Base-by-base conservation (phyloP, 768 basidiomycete species). In the Dendrothele bispora region DNA sequence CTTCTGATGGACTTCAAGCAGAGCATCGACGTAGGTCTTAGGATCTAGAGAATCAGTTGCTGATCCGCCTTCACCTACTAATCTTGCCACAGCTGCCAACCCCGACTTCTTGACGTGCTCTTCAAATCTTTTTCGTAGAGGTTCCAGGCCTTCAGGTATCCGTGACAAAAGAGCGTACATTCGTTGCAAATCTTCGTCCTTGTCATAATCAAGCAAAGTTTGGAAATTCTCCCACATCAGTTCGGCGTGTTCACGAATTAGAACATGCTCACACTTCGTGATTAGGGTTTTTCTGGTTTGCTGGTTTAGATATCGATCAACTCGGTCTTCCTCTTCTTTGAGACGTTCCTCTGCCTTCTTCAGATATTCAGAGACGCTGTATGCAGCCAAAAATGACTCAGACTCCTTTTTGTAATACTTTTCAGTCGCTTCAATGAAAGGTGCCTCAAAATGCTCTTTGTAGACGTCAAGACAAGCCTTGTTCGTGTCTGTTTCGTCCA, bases 171-270 rank as follows among this genome's bases (percentile, higher is more conserved):
- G 74, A 7, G 86, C 77, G 68, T 97, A 98, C 91, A 98, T 97
- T 35, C 95, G 80, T 56, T 91, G 91, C 35, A 99, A 74, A 60
- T 98, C 95, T 65, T 94, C 90, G 49, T 93, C 88, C 66, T 94
- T 91, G 67, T 98, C 95, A 64, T 79, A 93, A 64, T 98, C 95
- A 55, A 95, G 82, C 40, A 94, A 67, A 20, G 72, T 73, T 65
- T 95, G 92, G 75, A 98, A 98, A 66, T 84, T 91, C 51, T 95
- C 91, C 85, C 88, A 90, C 84, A 99, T 88, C 36, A 85, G 68
- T 50, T 83, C 79, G 39, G 85, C 74, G 61, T 95, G 94, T 54
- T 87, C 86, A 48, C 87, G 81, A 58, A 99, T 94, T 54, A 99
- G 84, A 22, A 91, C 88, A 52, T 88, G 82, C 65, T 99, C 95